phyloP scores from a whole-genome alignment of 257 asterid species.

The Solanum paucissectum region DNA sequence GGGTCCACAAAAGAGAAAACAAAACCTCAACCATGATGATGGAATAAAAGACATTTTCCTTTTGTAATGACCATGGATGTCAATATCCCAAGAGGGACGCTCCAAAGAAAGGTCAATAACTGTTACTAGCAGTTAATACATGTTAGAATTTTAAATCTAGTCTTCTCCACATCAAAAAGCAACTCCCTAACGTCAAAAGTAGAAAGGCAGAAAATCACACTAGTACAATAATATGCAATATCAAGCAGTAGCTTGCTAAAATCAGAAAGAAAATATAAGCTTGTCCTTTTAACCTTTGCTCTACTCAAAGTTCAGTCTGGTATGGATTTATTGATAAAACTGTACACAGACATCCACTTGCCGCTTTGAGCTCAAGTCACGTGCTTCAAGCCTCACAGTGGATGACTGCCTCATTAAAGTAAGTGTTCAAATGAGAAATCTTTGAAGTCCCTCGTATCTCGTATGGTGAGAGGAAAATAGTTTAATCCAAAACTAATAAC shows the following conservation, averaged over 20 bases:
- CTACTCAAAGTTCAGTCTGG: not conserved
- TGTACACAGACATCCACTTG: not conserved
- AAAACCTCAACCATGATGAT: not conserved
- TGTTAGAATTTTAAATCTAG: not conserved
- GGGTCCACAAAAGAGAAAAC: not conserved
- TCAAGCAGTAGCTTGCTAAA: not conserved
- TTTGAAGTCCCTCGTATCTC: not conserved
- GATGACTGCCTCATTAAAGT: not conserved
- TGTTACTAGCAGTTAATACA: not conserved
- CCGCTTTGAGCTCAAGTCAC: not conserved
- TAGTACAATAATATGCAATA: not conserved
- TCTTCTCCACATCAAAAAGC: not conserved
- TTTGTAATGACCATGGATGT: not conserved
- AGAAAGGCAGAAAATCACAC: not conserved
- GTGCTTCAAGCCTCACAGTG: not conserved
- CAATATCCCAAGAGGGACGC: not conserved
- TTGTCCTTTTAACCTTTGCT: not conserved
- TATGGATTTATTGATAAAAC: not conserved
- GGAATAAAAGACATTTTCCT: not conserved
- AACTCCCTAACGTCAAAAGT: not conserved
- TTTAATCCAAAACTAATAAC: not conserved
- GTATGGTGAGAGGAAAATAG: not conserved
- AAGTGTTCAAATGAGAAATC: not conserved
- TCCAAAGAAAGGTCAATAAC: not conserved
- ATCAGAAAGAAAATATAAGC: not conserved